phyloP scores from a whole-genome alignment of 2,329 filamentous ascomycete species.

The Scedosporium aurantiacum region DNA sequence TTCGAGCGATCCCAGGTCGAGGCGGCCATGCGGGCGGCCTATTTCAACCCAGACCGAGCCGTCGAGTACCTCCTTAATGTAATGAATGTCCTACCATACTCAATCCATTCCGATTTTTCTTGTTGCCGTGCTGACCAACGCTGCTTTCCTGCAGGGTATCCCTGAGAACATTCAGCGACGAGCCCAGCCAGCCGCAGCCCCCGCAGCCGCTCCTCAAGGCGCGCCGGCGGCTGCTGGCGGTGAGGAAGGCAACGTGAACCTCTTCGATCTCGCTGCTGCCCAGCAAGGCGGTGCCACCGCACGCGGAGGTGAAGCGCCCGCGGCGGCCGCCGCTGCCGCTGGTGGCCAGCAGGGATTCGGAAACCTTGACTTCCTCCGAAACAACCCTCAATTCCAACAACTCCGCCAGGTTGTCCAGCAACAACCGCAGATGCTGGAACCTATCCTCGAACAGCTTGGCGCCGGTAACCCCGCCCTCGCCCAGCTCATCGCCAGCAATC shows the following conservation, averaged over 20 bases:
- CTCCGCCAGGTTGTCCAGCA: conserved; percentile 94
- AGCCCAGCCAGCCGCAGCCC: conserved; percentile 30
- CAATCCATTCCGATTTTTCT: conserved; percentile 3
- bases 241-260: conserved; percentile 63
- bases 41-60: conserved; percentile 91
- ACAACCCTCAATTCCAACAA: conserved; percentile 97
- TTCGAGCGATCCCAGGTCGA: conserved; percentile 84
- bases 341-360: conserved; percentile 41
- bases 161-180: conserved; percentile 62
- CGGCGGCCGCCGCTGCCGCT: conserved; percentile 38
- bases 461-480: conserved; percentile 92
- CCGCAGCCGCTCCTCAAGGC: conserved; percentile 24
- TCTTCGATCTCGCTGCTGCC: conserved; percentile 88
- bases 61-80: conserved; percentile 91
- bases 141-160: conserved; percentile 55
- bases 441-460: conserved; percentile 90
- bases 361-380: conserved; percentile 85
- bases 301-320: conserved; percentile 34
- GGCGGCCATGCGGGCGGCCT: conserved; percentile 88
- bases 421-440: conserved; percentile 96
- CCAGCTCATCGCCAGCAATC: conserved; percentile 81
- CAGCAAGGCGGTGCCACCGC: conserved; percentile 41
- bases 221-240: conserved; percentile 31
- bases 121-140: background rate
- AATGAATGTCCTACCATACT: conserved; percentile 22